phyloP scores from a whole-genome alignment of 495 filamentous ascomycete genomes.

The Pseudevernia furfuracea region DNA sequence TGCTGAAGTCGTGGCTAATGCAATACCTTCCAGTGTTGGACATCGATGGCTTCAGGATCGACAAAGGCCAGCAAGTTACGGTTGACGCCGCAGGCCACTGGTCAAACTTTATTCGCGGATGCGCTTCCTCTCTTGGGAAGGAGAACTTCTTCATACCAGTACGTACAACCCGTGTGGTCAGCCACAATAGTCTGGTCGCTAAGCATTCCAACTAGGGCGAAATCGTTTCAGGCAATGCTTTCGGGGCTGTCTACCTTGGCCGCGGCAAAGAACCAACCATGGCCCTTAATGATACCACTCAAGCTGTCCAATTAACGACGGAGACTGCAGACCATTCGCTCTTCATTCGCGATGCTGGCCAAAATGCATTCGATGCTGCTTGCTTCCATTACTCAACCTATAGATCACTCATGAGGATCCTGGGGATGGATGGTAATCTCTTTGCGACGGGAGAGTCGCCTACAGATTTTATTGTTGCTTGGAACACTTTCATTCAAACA shows the following conservation, averaged over 20 bases:
- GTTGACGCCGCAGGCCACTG: conserved; percentile 41
- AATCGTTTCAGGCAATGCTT: conserved; percentile 36
- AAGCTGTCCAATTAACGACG: conserved; percentile 27
- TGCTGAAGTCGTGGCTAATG: background rate
- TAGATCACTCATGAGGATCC: conserved; percentile 41
- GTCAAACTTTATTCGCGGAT: conserved; percentile 36
- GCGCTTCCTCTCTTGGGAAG: conserved; percentile 37
- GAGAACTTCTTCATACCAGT: conserved; percentile 40
- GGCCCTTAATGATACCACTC: conserved; percentile 24
- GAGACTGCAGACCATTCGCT: conserved; percentile 25
- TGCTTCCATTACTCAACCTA: conserved; percentile 47
- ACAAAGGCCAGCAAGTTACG: conserved; percentile 43
- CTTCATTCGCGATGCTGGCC: conserved; percentile 31
- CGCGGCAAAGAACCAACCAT: conserved; percentile 33
- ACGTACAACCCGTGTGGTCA: background rate
- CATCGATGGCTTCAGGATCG: conserved; percentile 44
- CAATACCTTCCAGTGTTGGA: conserved; percentile 33
- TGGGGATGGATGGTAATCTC: conserved; percentile 43
- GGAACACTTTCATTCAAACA: conserved; percentile 37
- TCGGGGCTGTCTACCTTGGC: conserved; percentile 34
- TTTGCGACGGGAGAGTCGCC: conserved; percentile 36
- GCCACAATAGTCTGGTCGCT: background rate
- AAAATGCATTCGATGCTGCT: conserved; percentile 38
- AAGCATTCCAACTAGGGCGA: conserved; percentile 28
- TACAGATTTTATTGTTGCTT: conserved; percentile 39